These are phyloP conservation scores for Calendula officinalis DNA, from an alignment of 129 eudicot genomes.

Conservation along the genomic window DNA sequence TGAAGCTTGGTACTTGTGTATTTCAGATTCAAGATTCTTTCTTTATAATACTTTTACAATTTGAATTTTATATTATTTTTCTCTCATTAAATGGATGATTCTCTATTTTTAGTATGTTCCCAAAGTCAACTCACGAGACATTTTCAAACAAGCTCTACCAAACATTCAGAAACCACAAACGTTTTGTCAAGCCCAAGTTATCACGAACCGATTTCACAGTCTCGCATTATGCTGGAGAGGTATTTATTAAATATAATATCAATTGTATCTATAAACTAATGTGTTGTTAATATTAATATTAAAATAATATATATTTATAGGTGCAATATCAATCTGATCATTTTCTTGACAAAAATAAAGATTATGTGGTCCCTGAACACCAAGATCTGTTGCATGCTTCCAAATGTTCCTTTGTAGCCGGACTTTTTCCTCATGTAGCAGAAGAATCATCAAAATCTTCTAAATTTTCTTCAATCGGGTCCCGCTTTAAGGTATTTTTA, in stretches of 20 bases:
- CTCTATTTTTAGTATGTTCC: slow-evolving; percentile 77
- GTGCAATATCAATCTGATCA: slow-evolving; percentile 95
- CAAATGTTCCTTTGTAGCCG: slow-evolving; percentile 87
- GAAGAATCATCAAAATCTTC: slow-evolving; percentile 89
- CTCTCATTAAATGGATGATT: not conserved
- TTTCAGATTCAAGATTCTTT: not conserved
- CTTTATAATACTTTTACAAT: slow-evolving; percentile 1
- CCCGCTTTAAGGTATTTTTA: slow-evolving; percentile 88
- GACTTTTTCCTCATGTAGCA: slow-evolving; percentile 79
- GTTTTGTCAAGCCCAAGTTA: slow-evolving; percentile 89
- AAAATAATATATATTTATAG: slow-evolving; percentile 32
- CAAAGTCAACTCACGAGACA: slow-evolving; percentile 96
- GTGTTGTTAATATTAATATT: not conserved
- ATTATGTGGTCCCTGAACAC: slow-evolving; percentile 96
- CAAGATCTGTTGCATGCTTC: slow-evolving; percentile 88
- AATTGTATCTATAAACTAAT: not conserved
- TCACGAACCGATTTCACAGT: slow-evolving; percentile 90
- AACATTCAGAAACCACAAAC: slow-evolving; percentile 80
- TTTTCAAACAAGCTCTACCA: slow-evolving; percentile 87
- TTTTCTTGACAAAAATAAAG: slow-evolving; percentile 96
- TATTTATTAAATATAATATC: too few species aligned
- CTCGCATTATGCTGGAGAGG: slow-evolving; percentile 99
- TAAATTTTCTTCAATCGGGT: slow-evolving; percentile 93
- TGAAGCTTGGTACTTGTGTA: slow-evolving; percentile 81
- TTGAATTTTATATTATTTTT: slow-evolving; percentile 12